These are phyloP conservation scores for Hansenula sp. DNA, from an alignment of 1,139 yeast species.

Conservation along the genomic window DNA sequence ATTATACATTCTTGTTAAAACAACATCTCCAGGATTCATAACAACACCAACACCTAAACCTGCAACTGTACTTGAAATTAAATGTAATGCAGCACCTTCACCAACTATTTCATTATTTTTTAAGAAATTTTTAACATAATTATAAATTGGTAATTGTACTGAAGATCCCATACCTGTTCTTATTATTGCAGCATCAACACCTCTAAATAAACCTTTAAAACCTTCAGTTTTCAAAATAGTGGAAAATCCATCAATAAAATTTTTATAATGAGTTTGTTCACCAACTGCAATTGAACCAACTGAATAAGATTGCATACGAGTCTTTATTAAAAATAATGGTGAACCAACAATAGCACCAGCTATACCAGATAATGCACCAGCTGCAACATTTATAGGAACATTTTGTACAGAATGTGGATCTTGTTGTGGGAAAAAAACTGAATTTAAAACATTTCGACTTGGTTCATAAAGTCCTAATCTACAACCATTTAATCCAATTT, in stretches of 20 bases:
- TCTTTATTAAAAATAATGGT: constrained; percentile 87
- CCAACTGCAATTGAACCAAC: constrained; percentile 57
- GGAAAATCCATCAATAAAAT: constrained; percentile 62
- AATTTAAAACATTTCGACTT: constrained; percentile 56
- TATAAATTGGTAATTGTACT: constrained; percentile 92
- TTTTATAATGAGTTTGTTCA: constrained; percentile 83
- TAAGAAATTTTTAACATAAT: constrained; percentile 61
- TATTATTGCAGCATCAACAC: constrained; percentile 90
- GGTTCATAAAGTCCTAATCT: constrained; percentile 95
- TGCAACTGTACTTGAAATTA: constrained; percentile 70
- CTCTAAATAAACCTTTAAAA: constrained; percentile 73
- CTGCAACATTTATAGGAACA: constrained; percentile 61
- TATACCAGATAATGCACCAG: constrained; percentile 84
- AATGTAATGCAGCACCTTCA: constrained; percentile 69
- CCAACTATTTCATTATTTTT: constrained; percentile 41
- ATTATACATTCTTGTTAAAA: constrained; percentile 89
- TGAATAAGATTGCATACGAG: constrained; percentile 93
- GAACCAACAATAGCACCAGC: constrained; percentile 90
- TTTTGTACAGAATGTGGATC: constrained; percentile 53
- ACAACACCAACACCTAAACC: constrained; percentile 93
- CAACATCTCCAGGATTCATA: constrained; percentile 97
- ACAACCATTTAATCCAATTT: constrained; percentile 87
- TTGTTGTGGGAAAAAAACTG: constrained; percentile 45
- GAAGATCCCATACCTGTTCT: constrained; percentile 96
- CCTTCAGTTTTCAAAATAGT: constrained; percentile 69